These are phyloP conservation scores for Aethionema arabicum DNA, from an alignment of 345 rosid species.

Conservation along the genomic window DNA sequence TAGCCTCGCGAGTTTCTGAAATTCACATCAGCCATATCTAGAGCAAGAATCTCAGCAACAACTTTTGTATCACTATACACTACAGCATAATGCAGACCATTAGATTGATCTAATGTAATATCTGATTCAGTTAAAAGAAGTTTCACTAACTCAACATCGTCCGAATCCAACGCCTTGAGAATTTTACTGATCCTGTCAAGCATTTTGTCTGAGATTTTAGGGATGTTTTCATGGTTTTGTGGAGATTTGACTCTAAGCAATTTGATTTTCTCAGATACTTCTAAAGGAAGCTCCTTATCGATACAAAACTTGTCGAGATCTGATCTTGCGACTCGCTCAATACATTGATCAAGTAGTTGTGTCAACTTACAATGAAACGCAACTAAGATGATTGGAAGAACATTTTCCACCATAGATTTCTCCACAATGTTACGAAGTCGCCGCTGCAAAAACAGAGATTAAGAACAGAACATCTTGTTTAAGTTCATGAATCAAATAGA, in stretches of 20 bases:
- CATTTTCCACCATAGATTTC: constrained; percentile 74
- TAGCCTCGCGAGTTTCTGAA: constrained; percentile 68
- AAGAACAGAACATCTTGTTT: constrained; percentile 10
- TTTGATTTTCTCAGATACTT: constrained; percentile 56
- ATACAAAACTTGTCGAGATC: constrained; percentile 68
- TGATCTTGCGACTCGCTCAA: constrained; percentile 81
- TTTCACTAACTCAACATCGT: constrained; percentile 90
- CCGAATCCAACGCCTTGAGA: constrained; percentile 87
- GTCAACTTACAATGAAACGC: constrained; percentile 75
- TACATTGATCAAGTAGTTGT: constrained; percentile 66
- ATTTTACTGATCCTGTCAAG: constrained; percentile 71
- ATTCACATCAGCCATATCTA: constrained; percentile 71
- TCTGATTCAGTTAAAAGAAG: constrained; percentile 83
- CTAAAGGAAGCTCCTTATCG: constrained; percentile 83
- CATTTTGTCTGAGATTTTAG: constrained; percentile 44
- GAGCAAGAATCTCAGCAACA: constrained; percentile 68
- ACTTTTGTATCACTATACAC: constrained; percentile 93
- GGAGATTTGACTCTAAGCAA: constrained; percentile 45
- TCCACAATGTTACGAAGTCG: constrained; percentile 77
- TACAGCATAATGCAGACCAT: constrained; percentile 87
- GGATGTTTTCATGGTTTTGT: constrained; percentile 40
- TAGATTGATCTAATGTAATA: constrained; percentile 69
- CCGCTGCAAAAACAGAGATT: constrained; percentile 54
- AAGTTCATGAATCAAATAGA: constrained; percentile 17
- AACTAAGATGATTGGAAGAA: constrained; percentile 77